Percentiles rank a stretch among this genome's conserved stretches.
Conservation (phyloP, 805 yeast genomes). For the Phaffomyces thermotolerans region DNA sequence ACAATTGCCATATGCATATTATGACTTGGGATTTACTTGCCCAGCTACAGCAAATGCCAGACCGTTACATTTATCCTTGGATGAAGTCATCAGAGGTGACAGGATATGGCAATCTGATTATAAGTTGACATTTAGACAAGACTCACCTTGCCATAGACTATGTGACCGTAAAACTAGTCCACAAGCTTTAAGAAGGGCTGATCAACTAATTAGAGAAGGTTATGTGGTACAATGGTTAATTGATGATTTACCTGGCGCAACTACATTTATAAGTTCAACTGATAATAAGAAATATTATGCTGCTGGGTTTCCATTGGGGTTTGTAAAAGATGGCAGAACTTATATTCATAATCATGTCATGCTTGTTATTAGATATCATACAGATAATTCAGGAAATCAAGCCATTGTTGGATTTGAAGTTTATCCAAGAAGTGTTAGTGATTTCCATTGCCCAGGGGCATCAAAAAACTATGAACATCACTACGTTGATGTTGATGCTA, state of each 20-base stretch:
- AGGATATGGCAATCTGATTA: conserved; percentile 72
- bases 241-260: conserved; percentile 84
- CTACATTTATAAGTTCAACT: conserved; percentile 60
- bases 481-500: conserved; percentile 39
- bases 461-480: conserved; percentile 51
- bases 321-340: conserved; percentile 48
- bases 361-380: conserved; percentile 70
- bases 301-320: conserved; percentile 83
- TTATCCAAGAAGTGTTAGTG: conserved; percentile 71
- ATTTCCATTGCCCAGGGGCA: conserved; percentile 70
- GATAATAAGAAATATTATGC: conserved; percentile 65
- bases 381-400: conserved; percentile 35
- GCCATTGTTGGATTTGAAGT: conserved; percentile 86
- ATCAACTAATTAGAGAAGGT: conserved; percentile 53
- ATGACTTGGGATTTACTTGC: conserved; percentile 75
- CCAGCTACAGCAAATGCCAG: conserved; percentile 50
- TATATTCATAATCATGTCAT: conserved; percentile 75
- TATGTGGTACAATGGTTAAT: conserved; percentile 80
- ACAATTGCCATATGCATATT: conserved; percentile 69
- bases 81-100: conserved; percentile 77
- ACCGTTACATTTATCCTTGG: conserved; percentile 60
- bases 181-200: conserved; percentile 47
- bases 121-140: conserved; percentile 54
- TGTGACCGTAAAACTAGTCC: conserved; percentile 61
- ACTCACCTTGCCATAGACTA: conserved; percentile 54